phyloP scores from a whole-genome alignment of 148 eudicot genomes.

The Dianthus caryophyllus region DNA sequence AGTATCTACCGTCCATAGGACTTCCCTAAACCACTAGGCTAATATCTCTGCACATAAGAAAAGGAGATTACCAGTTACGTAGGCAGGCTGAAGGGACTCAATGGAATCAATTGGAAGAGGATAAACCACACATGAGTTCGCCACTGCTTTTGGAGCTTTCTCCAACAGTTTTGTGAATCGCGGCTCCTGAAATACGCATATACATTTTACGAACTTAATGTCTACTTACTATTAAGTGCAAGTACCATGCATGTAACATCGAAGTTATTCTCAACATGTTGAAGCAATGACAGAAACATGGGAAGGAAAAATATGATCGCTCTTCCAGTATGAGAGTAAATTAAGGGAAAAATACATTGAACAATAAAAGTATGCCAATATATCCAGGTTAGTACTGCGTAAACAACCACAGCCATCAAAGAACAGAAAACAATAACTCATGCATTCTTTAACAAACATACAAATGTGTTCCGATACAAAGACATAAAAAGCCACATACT shows the following conservation, averaged over 20 bases:
- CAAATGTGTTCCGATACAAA: not conserved
- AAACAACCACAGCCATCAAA: too few relatives aligned
- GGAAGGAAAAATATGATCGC: not conserved
- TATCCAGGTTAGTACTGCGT: too few relatives aligned
- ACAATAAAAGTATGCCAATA: too few relatives aligned
- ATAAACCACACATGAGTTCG: slow-evolving; percentile 43
- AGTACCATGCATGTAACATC: not conserved
- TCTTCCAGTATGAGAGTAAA: too few relatives aligned
- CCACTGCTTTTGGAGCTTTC: slow-evolving; percentile 73
- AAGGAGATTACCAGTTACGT: slow-evolving; percentile 48
- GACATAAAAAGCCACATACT: slow-evolving; percentile 38
- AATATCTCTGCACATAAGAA: not conserved
- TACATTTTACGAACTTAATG: not conserved
- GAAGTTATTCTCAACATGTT: not conserved
- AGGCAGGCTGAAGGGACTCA: slow-evolving; percentile 49
- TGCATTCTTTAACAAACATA: too few relatives aligned
- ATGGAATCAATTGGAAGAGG: slow-evolving; percentile 59
- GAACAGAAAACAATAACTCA: too few relatives aligned
- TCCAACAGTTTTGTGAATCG: slow-evolving; percentile 55
- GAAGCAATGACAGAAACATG: not conserved
- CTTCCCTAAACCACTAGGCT: too few relatives aligned
- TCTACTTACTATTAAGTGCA: not conserved
- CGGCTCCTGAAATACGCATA: slow-evolving; percentile 41
- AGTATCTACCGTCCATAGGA: too few relatives aligned
- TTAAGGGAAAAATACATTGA: too few relatives aligned